Conservation (phyloP, 495 filamentous ascomycete genomes). For the Penicillium fimorum region DNA sequence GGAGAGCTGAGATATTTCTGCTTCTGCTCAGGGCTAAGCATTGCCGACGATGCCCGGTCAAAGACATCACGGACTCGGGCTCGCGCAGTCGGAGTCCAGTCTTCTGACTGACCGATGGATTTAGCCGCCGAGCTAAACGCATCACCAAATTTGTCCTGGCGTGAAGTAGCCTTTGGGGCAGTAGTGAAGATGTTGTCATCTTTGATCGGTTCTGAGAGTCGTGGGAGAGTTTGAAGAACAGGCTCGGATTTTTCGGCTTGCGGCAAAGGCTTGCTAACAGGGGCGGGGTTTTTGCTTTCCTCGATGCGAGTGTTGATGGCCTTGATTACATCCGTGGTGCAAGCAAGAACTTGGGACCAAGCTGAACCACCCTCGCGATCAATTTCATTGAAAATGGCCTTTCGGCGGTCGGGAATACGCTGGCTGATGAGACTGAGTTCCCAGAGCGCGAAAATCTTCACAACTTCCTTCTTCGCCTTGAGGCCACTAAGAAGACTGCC, state of each 20-base stretch:
- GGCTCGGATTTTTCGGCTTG: slow-evolving; percentile 34
- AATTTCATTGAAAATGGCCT: slow-evolving; percentile 83
- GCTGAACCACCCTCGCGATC: slow-evolving; percentile 74
- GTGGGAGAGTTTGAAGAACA: slow-evolving; percentile 47
- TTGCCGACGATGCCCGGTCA: slow-evolving; percentile 41
- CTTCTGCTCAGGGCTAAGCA: slow-evolving; percentile 46
- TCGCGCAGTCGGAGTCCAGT: slow-evolving; percentile 46
- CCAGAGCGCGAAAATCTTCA: slow-evolving; percentile 82
- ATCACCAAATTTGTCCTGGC: slow-evolving; percentile 49
- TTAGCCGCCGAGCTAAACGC: slow-evolving; percentile 54
- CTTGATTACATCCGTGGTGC: slow-evolving; percentile 65
- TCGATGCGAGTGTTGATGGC: slow-evolving; percentile 64
- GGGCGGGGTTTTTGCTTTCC: slow-evolving; percentile 51
- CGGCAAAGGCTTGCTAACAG: slow-evolving; percentile 25
- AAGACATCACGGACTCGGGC: slow-evolving; percentile 44
- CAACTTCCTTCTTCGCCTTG: slow-evolving; percentile 57
- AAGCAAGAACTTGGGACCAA: slow-evolving; percentile 73
- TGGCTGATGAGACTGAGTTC: slow-evolving; percentile 79
- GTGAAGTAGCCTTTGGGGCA: slow-evolving; percentile 46
- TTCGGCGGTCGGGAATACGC: slow-evolving; percentile 68
- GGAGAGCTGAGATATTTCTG: slow-evolving; percentile 37
- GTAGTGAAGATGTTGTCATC: slow-evolving; percentile 58
- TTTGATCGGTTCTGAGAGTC: slow-evolving; percentile 52
- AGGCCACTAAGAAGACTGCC: slow-evolving; percentile 83
- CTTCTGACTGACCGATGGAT: slow-evolving; percentile 57